Base-by-base conservation (phyloP, 2,329 filamentous ascomycete genomes). In the Arthrobotrys entomopaga region DNA sequence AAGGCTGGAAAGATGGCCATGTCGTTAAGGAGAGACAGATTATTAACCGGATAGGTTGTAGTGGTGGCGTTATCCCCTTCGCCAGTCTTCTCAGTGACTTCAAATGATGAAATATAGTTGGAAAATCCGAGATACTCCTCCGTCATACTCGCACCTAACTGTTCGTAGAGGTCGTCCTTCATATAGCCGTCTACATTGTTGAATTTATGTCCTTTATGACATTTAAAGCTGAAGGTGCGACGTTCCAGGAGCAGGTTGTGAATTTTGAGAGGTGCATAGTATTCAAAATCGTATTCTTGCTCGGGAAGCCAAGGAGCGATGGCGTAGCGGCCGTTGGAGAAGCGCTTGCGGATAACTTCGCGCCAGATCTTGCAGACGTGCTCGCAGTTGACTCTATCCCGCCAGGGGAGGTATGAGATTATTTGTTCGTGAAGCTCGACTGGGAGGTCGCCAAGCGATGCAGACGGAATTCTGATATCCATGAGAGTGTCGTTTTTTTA, bases 361-460 rank as follows among this genome's bases (percentile, higher is more conserved):
- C 61, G 69, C 69, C 69, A 73, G 49, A 56, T 26, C 40, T 29
- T 60, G 29, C 61, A 73, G 56, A 73, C 69, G 8, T 73, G 69
- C 42, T 73, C 69, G 49, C 60, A 66, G 49, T 73, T 73, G 48
- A 73, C 43, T 7, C 63, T 48, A 22, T 65, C 69, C 19, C 52
- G 26, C 69, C 69, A 73, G 40, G 69, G 69, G 20, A 73, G 61
- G 13, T 73, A 73, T 26, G 54, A 60, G 54, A 73, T 59, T 19
- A 73, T 65, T 24, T 73, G 61, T 26, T 73, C 61, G 56, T 73
- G 69, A 11, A 73, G 54, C 22, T 73, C 69, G 1, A 61, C 24
- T 8, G 69, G 69, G 26, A 73, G 69, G 34, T 73, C 69, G n/a
- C 61, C 43, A 13, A 66, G 38, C 8, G 69, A 56, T 4, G 69